phyloP scores from a whole-genome alignment of 2,329 filamentous ascomycete genomes.

The Chrysoporthe cubensis region DNA sequence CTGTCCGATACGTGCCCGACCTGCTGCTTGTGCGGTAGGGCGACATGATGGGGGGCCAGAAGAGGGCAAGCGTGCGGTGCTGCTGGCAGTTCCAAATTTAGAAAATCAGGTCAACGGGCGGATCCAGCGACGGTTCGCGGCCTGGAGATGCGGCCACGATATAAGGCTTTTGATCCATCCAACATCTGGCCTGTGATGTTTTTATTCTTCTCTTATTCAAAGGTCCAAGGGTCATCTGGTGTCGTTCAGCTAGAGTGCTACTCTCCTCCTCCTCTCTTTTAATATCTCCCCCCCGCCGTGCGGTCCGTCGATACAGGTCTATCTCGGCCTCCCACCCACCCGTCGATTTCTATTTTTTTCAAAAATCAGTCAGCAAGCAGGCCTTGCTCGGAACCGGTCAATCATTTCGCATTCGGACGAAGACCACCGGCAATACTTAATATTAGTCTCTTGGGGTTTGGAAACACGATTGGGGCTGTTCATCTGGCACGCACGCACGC shows the following conservation, averaged over 20 bases:
- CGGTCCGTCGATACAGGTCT: slow-evolving; percentile 35
- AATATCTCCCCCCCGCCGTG: slow-evolving; percentile 39
- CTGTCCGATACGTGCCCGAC: slow-evolving; percentile 28
- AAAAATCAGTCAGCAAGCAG: slow-evolving; percentile 56
- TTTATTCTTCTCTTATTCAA: slow-evolving; percentile 47
- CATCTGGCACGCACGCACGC: slow-evolving; percentile 35
- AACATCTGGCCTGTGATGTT: slow-evolving; percentile 41
- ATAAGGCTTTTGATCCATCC: slow-evolving; percentile 60
- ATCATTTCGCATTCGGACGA: slow-evolving; percentile 46
- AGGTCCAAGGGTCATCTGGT: slow-evolving; percentile 53
- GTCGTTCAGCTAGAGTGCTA: slow-evolving; percentile 51
- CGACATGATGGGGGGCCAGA: slow-evolving; percentile 36
- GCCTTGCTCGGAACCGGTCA: slow-evolving; percentile 61
- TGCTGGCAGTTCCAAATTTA: slow-evolving; percentile 45
- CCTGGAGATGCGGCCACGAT: slow-evolving; percentile 53
- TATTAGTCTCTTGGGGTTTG: slow-evolving; percentile 36
- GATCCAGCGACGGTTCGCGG: slow-evolving; percentile 39
- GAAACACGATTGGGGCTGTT: slow-evolving; percentile 38
- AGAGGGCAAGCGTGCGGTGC: slow-evolving; percentile 45
- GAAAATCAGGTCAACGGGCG: slow-evolving; percentile 43
- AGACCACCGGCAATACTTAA: slow-evolving; percentile 45
- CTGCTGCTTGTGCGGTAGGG: slow-evolving; percentile 33
- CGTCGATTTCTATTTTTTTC: slow-evolving; percentile 22
- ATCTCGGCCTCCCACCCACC: slow-evolving; percentile 24
- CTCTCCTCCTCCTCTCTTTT: slow-evolving; percentile 37